A percentile compares a stretch with the other conserved stretches of the same genome.
phyloP scores from a whole-genome alignment of 169 alveolate species.

The Eimeria maxima region DNA sequence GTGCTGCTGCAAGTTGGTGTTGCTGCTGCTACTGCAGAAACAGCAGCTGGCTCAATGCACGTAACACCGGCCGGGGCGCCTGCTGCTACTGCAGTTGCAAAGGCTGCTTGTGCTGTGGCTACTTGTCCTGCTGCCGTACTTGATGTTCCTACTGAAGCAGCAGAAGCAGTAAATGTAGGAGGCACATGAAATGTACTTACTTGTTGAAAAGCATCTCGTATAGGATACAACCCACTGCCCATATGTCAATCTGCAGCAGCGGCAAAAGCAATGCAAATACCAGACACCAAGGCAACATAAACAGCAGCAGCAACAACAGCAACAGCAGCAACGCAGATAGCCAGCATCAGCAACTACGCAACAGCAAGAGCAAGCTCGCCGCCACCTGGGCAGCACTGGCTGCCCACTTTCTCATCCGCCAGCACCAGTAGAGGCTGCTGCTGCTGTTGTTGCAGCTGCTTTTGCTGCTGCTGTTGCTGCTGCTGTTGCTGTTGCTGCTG shows the following conservation, averaged over 20 bases:
- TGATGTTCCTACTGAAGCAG: neutral
- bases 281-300: neutral
- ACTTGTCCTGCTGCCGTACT: neutral
- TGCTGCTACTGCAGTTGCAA: neutral
- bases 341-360: neutral
- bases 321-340: neutral
- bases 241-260: conserved; percentile 91
- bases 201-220: conserved; percentile 92
- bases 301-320: neutral
- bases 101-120: conserved; percentile 1
- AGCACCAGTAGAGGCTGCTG: neutral
- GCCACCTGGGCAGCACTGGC: neutral
- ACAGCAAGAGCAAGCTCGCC: neutral
- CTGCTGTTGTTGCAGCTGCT: neutral
- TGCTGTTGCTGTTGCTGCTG: conserved; percentile 9
- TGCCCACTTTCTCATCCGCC: conserved; percentile 13
- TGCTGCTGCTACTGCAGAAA: neutral
- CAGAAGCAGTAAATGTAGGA: conserved; percentile 15
- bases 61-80: neutral
- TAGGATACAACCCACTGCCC: conserved; percentile 96
- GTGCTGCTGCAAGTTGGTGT: conserved; percentile 4
- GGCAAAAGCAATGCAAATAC: neutral
- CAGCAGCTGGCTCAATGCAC: neutral
- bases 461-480: conserved; percentile 25
- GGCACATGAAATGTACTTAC: conserved; percentile 17